A percentile compares a stretch with the other conserved stretches of the same genome.
Evolutionary conservation across 257 asterid species (phyloP).

Genomic region (Solanum sparsipilum): DNA sequence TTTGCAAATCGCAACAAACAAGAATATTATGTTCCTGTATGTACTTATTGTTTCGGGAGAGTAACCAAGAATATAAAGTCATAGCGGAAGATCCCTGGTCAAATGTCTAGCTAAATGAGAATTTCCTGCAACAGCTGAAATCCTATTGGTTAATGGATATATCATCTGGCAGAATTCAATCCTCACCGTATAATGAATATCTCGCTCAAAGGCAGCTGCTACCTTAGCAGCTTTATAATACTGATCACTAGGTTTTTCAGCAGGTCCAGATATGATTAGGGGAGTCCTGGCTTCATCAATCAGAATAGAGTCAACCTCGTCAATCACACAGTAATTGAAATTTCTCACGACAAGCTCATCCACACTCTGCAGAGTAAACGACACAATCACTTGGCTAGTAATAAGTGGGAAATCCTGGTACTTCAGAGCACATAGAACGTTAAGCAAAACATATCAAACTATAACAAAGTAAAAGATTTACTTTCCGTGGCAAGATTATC

Average conservation of each 20-base stretch:
- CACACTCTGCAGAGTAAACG: constrained; percentile 58
- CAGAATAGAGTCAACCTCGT: constrained; percentile 97
- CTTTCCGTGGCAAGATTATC: constrained; percentile 99
- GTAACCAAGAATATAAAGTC: background rate
- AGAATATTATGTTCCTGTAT: background rate
- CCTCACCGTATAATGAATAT: constrained; percentile 85
- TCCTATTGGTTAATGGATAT: background rate
- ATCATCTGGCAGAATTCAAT: constrained; percentile 10
- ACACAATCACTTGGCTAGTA: constrained; percentile 9
- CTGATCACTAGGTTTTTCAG: constrained; percentile 90
- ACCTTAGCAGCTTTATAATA: constrained; percentile 96
- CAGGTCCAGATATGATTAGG: constrained; percentile 96
- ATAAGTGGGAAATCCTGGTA: constrained; percentile 4
- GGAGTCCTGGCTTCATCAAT: constrained; percentile 99
- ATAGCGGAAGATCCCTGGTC: background rate
- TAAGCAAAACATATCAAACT: background rate
- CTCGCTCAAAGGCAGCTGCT: constrained; percentile 82
- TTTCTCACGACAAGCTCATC: constrained; percentile 90
- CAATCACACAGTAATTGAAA: constrained; percentile 88
- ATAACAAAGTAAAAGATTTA: constrained; percentile 30
- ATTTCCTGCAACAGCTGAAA: background rate
- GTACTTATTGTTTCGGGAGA: background rate
- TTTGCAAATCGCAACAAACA: background rate
- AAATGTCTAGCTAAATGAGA: background rate
- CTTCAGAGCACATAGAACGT: background rate